A percentile compares a stretch with the other conserved stretches of the same genome.
These are phyloP conservation scores for Trametes pubescens DNA, from an alignment of 1,284 basidiomycete genomes.

Conservation along the genomic window DNA sequence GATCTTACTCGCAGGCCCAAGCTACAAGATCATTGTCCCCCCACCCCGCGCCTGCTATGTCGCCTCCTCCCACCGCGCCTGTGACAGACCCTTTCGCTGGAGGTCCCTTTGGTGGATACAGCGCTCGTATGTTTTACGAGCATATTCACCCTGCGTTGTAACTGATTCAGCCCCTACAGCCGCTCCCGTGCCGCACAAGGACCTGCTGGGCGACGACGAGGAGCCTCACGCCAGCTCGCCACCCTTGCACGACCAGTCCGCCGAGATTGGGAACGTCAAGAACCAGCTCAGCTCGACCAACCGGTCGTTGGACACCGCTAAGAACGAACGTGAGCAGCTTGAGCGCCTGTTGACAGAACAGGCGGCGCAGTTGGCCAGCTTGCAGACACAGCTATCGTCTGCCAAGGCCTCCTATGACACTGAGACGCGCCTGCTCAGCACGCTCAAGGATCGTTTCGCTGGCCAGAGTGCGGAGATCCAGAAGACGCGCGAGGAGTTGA, in stretches of 20 bases:
- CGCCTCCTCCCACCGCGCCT: slow-evolving; percentile 35
- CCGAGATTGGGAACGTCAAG: slow-evolving; percentile 86
- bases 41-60: slow-evolving; percentile 36
- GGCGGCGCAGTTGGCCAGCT: slow-evolving; percentile 71
- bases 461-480: slow-evolving; percentile 84
- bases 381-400: slow-evolving; percentile 79
- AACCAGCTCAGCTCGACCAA: slow-evolving; percentile 88
- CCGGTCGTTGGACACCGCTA: slow-evolving; percentile 68
- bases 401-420: slow-evolving; percentile 86
- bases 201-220: slow-evolving; percentile 81
- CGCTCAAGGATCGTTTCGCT: slow-evolving; percentile 76
- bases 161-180: slow-evolving; percentile 13
- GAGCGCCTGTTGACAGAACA: slow-evolving; percentile 70
- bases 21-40: slow-evolving; percentile 41
- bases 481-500: slow-evolving; percentile 82
- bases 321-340: slow-evolving; percentile 62
- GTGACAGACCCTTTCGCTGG: slow-evolving; percentile 54
- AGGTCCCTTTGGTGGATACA: slow-evolving; percentile 36
- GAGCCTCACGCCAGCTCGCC: slow-evolving; percentile 57
- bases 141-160: not conserved
- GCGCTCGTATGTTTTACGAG: slow-evolving; percentile 30
- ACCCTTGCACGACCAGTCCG: slow-evolving; percentile 72
- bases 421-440: slow-evolving; percentile 79
- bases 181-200: slow-evolving; percentile 42
- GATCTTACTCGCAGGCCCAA: slow-evolving; percentile 49